Base-by-base conservation (phyloP, 139 green algal genomes). In the Volvox reticuliferus region DNA sequence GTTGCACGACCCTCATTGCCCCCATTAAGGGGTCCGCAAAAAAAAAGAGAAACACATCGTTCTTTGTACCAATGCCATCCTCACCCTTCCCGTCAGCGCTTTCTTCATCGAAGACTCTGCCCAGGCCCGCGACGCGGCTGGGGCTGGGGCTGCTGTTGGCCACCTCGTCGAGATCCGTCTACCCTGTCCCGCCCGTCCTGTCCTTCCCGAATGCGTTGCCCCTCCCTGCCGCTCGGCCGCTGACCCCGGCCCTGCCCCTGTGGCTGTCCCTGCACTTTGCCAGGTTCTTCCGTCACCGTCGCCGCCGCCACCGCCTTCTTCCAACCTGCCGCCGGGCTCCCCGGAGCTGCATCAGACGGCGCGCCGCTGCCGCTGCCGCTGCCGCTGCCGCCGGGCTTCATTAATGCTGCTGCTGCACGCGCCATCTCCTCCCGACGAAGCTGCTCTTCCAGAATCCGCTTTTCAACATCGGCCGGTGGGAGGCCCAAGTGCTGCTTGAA, bases 401-500 rank as follows among this genome's bases (percentile, higher is more conserved):
- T 20, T 30, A 79, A 30, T 30, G 71, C 71, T 24, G 28, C 36
- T 28, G 81, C 62, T 5, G 81, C 81, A 62, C 67, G 67, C 17
- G 81, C 81, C 61, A 33, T 65, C 81, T 76, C 81, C 55, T 87
- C 61, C 81, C 81, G 18, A 19, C 81, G 61, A 18, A 30, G 69
- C 24, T 20, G 6, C 28, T 71, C 85, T 36, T 82, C 85, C 85
- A 71, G 3, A 16, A 89, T 67, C 21, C 6, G 22, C 85, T 65
- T 37, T 68, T 89, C 85, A 69, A 73, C 85, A n/a, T 55, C 85
- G 19, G 19, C 85, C 18, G 85, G 69, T n/a, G 85, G 85, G 44
- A 89, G 44, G 33, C 19, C 69, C 85, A 89, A 71, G n/a, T 50
- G 37, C 37, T 71, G 69, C 37, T 73, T 71, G 85, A 89, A 89